phyloP scores from a whole-genome alignment of 306 rosid genomes.

The Ochetophila trinervis region DNA sequence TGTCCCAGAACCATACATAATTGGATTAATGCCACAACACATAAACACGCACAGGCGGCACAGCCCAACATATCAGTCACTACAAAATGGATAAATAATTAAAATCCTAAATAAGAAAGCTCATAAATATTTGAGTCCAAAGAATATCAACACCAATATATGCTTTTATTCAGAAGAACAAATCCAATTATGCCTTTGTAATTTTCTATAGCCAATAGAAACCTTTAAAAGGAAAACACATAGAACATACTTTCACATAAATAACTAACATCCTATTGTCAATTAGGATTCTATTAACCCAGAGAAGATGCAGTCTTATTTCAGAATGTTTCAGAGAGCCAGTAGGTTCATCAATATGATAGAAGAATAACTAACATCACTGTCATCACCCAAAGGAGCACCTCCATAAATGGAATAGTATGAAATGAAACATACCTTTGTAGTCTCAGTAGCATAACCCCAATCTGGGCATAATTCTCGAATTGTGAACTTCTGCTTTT shows the following conservation, averaged over 20 bases:
- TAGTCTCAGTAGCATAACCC: slow-evolving; percentile 64
- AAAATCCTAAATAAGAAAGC: too few relatives aligned
- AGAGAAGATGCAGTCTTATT: background rate
- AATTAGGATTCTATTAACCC: too few relatives aligned
- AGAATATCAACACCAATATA: too few relatives aligned
- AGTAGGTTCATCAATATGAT: background rate
- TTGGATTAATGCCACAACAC: background rate
- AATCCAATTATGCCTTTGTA: background rate
- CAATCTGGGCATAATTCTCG: slow-evolving; percentile 76
- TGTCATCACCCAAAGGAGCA: slow-evolving; percentile 13
- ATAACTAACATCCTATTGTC: too few relatives aligned
- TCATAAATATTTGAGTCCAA: too few relatives aligned
- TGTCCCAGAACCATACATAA: background rate
- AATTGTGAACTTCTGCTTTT: slow-evolving; percentile 70
- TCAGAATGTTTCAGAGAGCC: background rate
- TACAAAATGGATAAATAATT: background rate
- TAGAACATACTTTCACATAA: too few relatives aligned
- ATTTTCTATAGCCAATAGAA: too few relatives aligned
- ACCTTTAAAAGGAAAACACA: too few relatives aligned
- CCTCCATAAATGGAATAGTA: slow-evolving; percentile 13
- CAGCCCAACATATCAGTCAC: background rate
- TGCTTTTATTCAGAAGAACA: background rate
- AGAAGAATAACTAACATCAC: background rate
- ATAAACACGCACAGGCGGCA: too few relatives aligned
- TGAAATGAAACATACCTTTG: slow-evolving; percentile 61